These are phyloP conservation scores for Quercus phellos DNA, from an alignment of 331 rosid genomes.

Conservation along the genomic window DNA sequence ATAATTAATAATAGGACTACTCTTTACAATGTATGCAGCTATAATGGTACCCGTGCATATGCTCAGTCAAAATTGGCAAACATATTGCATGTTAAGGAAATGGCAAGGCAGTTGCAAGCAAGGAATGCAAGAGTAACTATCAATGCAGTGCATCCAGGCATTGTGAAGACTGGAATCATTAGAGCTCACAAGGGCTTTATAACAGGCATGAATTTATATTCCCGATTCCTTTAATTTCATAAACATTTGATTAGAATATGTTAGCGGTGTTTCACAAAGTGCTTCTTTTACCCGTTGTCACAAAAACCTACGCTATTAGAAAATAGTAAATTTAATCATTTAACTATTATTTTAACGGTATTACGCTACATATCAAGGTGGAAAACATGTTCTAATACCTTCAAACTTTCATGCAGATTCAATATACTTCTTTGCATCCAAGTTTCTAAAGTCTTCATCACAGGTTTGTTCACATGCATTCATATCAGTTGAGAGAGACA, in stretches of 20 bases:
- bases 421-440: slow-evolving; percentile 81
- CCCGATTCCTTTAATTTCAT: not conserved
- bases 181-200: slow-evolving; percentile 87
- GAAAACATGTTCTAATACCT: not conserved
- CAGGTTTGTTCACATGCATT: slow-evolving; percentile 46
- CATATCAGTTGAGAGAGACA: not conserved
- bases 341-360: not conserved
- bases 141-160: slow-evolving; percentile 90
- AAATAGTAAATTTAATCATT: too few species aligned
- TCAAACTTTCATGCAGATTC: slow-evolving; percentile 58
- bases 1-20: not conserved
- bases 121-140: slow-evolving; percentile 84
- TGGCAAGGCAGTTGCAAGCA: slow-evolving; percentile 65
- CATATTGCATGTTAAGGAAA: slow-evolving; percentile 82
- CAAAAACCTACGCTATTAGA: too few species aligned
- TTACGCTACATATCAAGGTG: not conserved
- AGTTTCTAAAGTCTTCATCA: slow-evolving; percentile 70
- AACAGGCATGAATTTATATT: slow-evolving; percentile 43
- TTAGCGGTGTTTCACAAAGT: too few species aligned
- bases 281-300: too few species aligned
- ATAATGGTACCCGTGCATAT: slow-evolving; percentile 81
- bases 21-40: slow-evolving; percentile 43
- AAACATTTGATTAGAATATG: not conserved
- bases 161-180: slow-evolving; percentile 89
- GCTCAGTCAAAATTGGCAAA: slow-evolving; percentile 86